Conservation (phyloP, 805 yeast species). For the Ogataea henricii region DNA sequence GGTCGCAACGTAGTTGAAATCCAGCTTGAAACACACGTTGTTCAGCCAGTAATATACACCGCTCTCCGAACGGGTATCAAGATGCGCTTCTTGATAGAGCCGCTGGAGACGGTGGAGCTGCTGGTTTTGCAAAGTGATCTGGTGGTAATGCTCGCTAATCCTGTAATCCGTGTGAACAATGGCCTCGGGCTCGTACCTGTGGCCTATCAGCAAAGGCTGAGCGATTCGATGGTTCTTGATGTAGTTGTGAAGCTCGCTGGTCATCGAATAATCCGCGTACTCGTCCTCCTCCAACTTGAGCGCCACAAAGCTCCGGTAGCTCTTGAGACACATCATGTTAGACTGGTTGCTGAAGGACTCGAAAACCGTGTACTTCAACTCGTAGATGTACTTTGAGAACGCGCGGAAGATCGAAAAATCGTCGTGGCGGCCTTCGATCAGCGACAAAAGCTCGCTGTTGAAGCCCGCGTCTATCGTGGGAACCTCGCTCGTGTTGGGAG, state of each 20-base stretch:
- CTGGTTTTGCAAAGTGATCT: conserved; percentile 25
- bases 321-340: conserved; percentile 20
- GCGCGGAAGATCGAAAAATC: conserved; percentile 31
- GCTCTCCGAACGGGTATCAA: not conserved
- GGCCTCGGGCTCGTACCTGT: conserved; percentile 23
- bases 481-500: conserved; percentile 1
- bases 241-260: conserved; percentile 26
- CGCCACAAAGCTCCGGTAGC: conserved; percentile 25
- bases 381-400: conserved; percentile 26
- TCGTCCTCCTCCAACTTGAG: conserved; percentile 27
- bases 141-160: conserved; percentile 21
- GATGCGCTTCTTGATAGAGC: conserved; percentile 3
- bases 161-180: conserved; percentile 22
- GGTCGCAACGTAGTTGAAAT: conserved; percentile 25
- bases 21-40: conserved; percentile 21
- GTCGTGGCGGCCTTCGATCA: conserved; percentile 31
- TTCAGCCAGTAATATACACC: conserved; percentile 16
- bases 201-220: conserved; percentile 32
- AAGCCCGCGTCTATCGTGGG: conserved; percentile 29
- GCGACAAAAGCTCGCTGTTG: conserved; percentile 15
- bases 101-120: conserved; percentile 16
- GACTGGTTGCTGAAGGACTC: conserved; percentile 28
- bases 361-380: conserved; percentile 23
- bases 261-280: conserved; percentile 16
- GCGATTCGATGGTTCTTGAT: conserved; percentile 27